Conservation (phyloP, 2,329 filamentous ascomycete genomes). For the Penicillium sp. region DNA sequence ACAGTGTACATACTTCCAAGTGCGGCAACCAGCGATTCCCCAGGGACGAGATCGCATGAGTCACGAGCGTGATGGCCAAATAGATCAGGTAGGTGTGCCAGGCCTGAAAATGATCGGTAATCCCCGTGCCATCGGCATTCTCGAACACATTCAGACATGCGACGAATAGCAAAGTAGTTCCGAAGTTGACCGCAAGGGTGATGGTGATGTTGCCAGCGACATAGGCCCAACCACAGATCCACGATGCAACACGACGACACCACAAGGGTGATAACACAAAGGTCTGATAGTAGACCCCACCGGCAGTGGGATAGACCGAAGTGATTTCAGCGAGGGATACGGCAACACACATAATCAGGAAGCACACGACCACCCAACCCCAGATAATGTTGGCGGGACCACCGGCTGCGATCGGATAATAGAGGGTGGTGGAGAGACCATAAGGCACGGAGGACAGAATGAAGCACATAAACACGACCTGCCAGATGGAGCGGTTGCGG, state of each 20-base stretch:
- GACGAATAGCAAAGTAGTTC: constrained; percentile 50
- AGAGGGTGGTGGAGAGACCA: constrained; percentile 60
- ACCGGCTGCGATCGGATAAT: constrained; percentile 60
- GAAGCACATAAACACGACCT: constrained; percentile 41
- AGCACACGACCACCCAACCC: constrained; percentile 59
- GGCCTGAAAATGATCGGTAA: constrained; percentile 37
- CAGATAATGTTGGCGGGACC: constrained; percentile 63
- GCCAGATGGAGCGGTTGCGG: constrained; percentile 48
- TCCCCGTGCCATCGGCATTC: constrained; percentile 40
- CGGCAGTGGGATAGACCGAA: constrained; percentile 59
- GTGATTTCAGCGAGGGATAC: constrained; percentile 63
- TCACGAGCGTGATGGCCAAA: constrained; percentile 60
- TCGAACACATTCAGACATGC: constrained; percentile 52
- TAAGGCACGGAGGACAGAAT: constrained; percentile 66
- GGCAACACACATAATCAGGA: constrained; percentile 57
- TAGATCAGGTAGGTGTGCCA: constrained; percentile 64
- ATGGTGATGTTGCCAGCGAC: constrained; percentile 74
- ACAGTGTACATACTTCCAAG: constrained; percentile 55
- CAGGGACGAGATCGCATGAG: constrained; percentile 46
- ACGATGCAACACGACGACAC: constrained; percentile 60
- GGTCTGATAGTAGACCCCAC: constrained; percentile 63
- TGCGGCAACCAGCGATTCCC: constrained; percentile 49
- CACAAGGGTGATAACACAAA: constrained; percentile 58
- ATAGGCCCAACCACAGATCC: constrained; percentile 65
- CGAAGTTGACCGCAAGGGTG: constrained; percentile 66